These are phyloP conservation scores for Quercus cerris DNA, from an alignment of 306 rosid species.

Conservation along the genomic window DNA sequence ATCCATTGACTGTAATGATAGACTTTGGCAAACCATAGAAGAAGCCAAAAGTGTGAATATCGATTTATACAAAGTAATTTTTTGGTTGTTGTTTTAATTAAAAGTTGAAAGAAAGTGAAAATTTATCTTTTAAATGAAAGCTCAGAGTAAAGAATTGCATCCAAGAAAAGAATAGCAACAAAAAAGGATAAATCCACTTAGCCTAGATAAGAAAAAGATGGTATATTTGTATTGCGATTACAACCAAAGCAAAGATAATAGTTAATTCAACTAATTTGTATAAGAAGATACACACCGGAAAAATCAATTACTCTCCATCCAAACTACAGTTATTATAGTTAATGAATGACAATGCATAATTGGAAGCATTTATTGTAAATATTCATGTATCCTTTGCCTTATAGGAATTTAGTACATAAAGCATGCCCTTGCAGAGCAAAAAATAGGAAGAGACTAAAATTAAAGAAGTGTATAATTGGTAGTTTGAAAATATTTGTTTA, in stretches of 20 bases:
- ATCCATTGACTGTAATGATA: background rate
- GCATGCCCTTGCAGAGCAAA: background rate
- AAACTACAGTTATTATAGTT: too few species aligned
- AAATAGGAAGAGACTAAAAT: background rate
- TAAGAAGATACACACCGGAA: too few species aligned
- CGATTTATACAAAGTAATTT: too few species aligned
- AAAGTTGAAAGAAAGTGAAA: background rate
- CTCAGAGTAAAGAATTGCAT: background rate
- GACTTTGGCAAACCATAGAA: background rate
- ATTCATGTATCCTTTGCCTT: background rate
- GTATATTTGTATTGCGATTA: background rate
- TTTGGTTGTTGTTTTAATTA: too few species aligned
- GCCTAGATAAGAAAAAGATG: background rate
- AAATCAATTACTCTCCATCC: too few species aligned
- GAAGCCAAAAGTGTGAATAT: background rate
- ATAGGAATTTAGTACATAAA: background rate
- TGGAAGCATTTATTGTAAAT: background rate
- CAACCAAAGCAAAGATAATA: too few species aligned
- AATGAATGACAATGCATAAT: too few species aligned
- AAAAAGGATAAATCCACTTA: background rate
- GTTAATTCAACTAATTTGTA: too few species aligned
- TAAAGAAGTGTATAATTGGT: background rate
- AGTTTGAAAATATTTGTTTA: too few species aligned
- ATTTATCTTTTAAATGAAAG: background rate
- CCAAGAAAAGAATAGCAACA: background rate